Percentiles rank a stretch among this genome's conserved stretches.
These are phyloP conservation scores for Geotrichum klebahnii DNA, from an alignment of 1,139 yeast genomes.

Conservation along the genomic window DNA sequence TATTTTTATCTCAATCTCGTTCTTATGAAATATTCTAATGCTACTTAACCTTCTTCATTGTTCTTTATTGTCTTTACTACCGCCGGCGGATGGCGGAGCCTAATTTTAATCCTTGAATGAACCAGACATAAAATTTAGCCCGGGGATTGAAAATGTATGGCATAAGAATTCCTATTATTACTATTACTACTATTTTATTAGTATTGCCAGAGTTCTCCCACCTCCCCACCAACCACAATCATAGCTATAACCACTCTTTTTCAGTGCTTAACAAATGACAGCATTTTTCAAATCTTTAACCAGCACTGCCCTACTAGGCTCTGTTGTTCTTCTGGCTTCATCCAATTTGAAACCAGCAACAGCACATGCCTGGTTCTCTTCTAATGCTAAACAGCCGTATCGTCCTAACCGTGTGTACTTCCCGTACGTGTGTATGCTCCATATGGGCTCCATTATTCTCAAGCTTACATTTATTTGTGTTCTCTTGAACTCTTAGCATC, in stretches of 20 bases:
- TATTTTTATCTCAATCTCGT: too few species aligned
- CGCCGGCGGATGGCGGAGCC: too few species aligned
- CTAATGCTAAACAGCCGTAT: neutral
- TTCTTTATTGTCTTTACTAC: too few species aligned
- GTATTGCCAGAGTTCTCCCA: neutral
- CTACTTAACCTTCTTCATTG: too few species aligned
- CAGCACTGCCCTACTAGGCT: constrained; percentile 6
- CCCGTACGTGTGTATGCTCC: constrained; percentile 12
- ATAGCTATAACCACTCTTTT: neutral
- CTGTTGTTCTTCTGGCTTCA: constrained; percentile 4
- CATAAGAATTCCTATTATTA: too few species aligned
- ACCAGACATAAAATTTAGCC: too few species aligned
- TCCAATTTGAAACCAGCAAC: neutral
- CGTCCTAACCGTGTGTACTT: constrained; percentile 18
- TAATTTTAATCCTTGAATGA: too few species aligned
- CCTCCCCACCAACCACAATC: neutral
- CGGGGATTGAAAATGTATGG: too few species aligned
- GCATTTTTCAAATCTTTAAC: constrained; percentile 2
- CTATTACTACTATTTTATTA: too few species aligned
- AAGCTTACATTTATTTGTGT: neutral
- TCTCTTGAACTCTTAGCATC: constrained; percentile 32
- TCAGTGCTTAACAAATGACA: too few species aligned
- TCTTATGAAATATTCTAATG: too few species aligned
- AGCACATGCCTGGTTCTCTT: constrained; percentile 11
- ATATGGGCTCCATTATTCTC: neutral